phyloP scores from a whole-genome alignment of 768 basidiomycete species.

The Leucocoprinus leucothites region DNA sequence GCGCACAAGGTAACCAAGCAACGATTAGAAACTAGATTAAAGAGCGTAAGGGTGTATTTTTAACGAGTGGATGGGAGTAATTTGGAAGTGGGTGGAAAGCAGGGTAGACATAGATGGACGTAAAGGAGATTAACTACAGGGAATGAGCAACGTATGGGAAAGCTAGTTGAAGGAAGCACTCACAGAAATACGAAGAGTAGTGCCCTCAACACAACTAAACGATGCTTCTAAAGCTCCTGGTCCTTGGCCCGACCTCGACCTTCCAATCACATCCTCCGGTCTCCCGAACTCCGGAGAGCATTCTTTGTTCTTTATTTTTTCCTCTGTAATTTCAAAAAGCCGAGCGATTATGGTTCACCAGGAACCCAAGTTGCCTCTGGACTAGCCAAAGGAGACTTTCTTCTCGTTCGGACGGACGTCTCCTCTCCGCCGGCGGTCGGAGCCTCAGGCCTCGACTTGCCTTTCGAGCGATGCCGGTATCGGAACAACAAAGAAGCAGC shows the following conservation, averaged over 20 bases:
- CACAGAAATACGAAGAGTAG: background rate
- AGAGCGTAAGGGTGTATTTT: background rate
- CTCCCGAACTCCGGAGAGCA: background rate
- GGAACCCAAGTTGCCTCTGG: background rate
- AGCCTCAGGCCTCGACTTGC: slow-evolving; percentile 5
- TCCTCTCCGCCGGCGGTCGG: background rate
- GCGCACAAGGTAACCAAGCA: too few relatives aligned
- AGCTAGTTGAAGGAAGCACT: background rate
- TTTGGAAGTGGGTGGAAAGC: background rate
- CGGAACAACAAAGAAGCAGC: slow-evolving; percentile 8
- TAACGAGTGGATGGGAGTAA: background rate
- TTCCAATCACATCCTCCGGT: background rate
- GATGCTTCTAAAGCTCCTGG: too few relatives aligned
- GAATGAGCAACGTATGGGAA: background rate
- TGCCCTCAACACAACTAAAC: background rate
- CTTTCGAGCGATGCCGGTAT: slow-evolving; percentile 6
- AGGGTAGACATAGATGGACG: background rate
- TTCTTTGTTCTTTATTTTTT: background rate
- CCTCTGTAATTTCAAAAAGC: background rate
- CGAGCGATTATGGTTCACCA: background rate
- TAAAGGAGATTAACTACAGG: background rate
- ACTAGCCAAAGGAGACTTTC: slow-evolving; percentile 3
- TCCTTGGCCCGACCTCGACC: too few relatives aligned
- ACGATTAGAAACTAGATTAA: background rate
- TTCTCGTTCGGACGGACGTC: background rate